Conservation (phyloP, 108 stramenopile genomes). For the Schizochytrium sp. region DNA sequence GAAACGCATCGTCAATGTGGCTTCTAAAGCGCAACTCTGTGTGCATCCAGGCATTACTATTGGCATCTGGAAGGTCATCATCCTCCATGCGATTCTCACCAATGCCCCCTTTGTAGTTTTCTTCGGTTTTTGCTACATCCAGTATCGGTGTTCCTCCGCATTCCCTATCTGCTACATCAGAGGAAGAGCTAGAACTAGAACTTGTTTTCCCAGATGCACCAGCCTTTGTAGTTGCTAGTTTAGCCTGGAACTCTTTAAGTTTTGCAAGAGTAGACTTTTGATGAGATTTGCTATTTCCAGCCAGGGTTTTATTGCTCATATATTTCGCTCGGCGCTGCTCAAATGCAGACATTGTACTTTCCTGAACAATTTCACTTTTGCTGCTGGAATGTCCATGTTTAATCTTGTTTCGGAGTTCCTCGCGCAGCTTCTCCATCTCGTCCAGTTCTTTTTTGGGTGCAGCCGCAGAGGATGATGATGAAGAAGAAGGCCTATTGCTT, state of each 20-base stretch:
- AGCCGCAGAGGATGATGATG: neutral
- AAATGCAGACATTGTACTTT: neutral
- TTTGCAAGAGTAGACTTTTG: constrained; percentile 45
- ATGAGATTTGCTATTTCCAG: neutral
- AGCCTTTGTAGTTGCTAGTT: constrained; percentile 1
- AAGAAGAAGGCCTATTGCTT: neutral
- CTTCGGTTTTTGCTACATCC: neutral
- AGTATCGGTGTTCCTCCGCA: no score
- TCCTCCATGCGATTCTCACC: constrained; percentile 56
- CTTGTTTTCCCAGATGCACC: neutral
- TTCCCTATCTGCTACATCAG: no score
- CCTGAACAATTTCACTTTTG: neutral
- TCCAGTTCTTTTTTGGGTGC: neutral
- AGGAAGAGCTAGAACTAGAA: neutral
- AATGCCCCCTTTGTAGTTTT: constrained; percentile 46
- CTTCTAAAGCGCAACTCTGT: neutral
- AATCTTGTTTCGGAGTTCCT: neutral
- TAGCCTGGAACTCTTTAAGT: constrained; percentile 60
- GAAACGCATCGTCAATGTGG: constrained; percentile 47
- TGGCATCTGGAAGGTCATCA: constrained; percentile 8
- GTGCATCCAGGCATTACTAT: constrained; percentile 43
- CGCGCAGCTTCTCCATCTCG: neutral
- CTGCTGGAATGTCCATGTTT: neutral
- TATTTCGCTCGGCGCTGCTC: constrained; percentile 23
- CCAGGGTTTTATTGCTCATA: neutral